Evolutionary conservation across 768 basidiomycete species (phyloP).

Genomic region (Serendipita vermifera): DNA sequence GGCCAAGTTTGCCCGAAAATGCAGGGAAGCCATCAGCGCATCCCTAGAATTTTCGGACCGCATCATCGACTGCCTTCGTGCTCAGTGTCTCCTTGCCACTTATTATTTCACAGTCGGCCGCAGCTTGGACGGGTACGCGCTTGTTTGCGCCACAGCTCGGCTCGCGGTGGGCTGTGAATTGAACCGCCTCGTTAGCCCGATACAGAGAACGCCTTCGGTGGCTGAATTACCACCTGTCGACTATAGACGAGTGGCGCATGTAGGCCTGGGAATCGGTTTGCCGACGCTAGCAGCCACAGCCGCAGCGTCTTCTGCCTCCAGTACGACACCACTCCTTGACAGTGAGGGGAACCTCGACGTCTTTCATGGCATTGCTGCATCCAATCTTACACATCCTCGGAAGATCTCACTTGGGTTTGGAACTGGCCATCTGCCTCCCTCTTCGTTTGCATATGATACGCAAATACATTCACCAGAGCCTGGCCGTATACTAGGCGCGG

Average conservation of each 20-base stretch:
- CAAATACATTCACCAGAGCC: background rate
- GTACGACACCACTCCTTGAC: background rate
- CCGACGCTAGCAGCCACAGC: constrained; percentile 3
- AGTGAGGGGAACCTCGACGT: constrained; percentile 9
- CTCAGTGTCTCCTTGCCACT: constrained; percentile 56
- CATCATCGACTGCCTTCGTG: constrained; percentile 46
- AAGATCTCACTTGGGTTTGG: constrained; percentile 10
- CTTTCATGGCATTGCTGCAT: constrained; percentile 2
- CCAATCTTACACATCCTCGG: constrained; percentile 6
- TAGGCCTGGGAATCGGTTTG: background rate
- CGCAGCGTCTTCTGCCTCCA: background rate
- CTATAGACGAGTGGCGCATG: no score
- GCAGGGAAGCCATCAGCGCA: constrained; percentile 43
- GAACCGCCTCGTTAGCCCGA: constrained; percentile 33
- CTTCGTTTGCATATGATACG: background rate
- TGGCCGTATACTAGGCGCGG: background rate
- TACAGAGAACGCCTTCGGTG: constrained; percentile 1
- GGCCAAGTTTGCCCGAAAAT: constrained; percentile 41
- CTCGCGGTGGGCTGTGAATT: constrained; percentile 64
- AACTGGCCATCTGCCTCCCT: background rate
- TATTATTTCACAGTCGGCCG: constrained; percentile 52
- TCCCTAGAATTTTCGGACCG: constrained; percentile 54
- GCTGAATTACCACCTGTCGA: no score
- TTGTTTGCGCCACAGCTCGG: constrained; percentile 59
- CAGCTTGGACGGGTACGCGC: constrained; percentile 50